These are phyloP conservation scores for Purshia tridentata DNA, from an alignment of 306 rosid genomes.

Conservation along the genomic window DNA sequence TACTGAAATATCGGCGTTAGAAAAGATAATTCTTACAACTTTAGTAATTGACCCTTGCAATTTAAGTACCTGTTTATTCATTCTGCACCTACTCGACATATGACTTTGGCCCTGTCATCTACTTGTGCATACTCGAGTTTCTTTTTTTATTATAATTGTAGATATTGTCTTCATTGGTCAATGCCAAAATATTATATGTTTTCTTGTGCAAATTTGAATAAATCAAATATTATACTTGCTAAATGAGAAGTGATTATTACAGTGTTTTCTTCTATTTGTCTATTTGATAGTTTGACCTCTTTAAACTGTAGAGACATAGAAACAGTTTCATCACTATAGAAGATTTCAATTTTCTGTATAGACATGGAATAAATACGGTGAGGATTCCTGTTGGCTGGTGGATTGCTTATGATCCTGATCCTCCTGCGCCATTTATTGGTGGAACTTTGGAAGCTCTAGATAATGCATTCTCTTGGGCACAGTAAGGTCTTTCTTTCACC, in stretches of 20 bases:
- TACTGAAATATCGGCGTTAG: not conserved
- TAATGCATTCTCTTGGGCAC: conserved; percentile 95
- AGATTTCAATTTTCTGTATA: conserved; percentile 76
- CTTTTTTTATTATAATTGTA: not conserved
- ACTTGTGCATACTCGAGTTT: conserved; percentile 1
- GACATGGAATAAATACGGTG: conserved; percentile 88
- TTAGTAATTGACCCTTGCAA: not conserved
- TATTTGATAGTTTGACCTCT: conserved; percentile 27
- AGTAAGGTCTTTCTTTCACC: conserved; percentile 55
- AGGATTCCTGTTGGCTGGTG: conserved; percentile 99
- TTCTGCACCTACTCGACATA: not conserved
- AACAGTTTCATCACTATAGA: conserved; percentile 66
- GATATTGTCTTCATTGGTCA: conserved; percentile 2
- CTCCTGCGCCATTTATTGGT: conserved; percentile 84
- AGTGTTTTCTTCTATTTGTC: conserved; percentile 7
- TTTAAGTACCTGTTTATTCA: not conserved
- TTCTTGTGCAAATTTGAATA: not conserved
- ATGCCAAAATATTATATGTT: not conserved
- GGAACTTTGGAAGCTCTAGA: conserved; percentile 88
- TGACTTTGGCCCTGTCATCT: not conserved
- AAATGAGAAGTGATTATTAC: not conserved
- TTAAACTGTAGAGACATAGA: conserved; percentile 78
- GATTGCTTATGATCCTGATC: conserved; percentile 96
- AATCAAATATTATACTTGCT: not conserved
- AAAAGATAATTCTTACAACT: not conserved